Evolutionary conservation across 2,329 filamentous ascomycete genomes (phyloP).

Genomic region (Rachicladosporium sp.): DNA sequence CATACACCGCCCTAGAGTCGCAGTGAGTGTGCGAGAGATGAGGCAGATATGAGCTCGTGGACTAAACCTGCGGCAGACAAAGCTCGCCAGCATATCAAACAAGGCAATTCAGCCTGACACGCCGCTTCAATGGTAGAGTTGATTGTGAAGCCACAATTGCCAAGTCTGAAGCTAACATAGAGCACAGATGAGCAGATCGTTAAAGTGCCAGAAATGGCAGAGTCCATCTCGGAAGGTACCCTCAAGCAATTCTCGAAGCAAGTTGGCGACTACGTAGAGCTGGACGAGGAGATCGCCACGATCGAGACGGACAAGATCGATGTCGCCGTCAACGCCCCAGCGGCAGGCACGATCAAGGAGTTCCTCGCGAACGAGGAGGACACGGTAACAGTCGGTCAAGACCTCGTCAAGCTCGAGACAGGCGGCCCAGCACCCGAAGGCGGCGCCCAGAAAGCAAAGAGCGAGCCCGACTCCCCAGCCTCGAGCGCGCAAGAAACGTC

Average conservation of each 20-base stretch:
- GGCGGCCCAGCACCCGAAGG: too few species aligned
- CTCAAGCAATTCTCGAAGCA: constrained; percentile 91
- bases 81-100: constrained; percentile 15
- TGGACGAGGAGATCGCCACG: too few species aligned
- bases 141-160: neutral
- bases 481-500: too few species aligned
- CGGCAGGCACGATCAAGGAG: too few species aligned
- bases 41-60: constrained; percentile 1
- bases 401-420: too few species aligned
- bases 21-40: constrained; percentile 3
- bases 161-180: constrained; percentile 2
- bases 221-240: constrained; percentile 95
- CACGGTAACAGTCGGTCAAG: too few species aligned
- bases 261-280: constrained; percentile 85
- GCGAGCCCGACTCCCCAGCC: too few species aligned
- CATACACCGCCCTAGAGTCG: constrained; percentile 5
- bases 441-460: too few species aligned
- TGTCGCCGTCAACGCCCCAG: too few species aligned
- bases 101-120: constrained; percentile 22
- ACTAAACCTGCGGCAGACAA: constrained; percentile 16
- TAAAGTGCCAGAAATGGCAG: constrained; percentile 95
- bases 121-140: constrained; percentile 20
- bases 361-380: too few species aligned
- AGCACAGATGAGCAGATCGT: constrained; percentile 61
- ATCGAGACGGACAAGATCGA: too few species aligned